phyloP scores from a whole-genome alignment of 768 basidiomycete genomes.

The Chiua virens region DNA sequence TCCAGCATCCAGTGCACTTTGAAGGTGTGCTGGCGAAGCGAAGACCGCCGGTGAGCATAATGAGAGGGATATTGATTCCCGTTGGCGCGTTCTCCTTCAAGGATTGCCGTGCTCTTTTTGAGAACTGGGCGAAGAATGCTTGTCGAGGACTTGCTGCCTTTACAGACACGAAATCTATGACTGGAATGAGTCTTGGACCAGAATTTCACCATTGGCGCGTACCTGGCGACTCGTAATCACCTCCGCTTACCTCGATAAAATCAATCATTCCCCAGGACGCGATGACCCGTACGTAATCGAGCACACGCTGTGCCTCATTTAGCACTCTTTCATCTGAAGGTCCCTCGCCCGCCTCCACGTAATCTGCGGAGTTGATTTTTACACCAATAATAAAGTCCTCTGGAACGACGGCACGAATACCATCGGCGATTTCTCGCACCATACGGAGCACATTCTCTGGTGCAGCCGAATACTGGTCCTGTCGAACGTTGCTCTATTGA shows the following conservation, averaged over 20 bases:
- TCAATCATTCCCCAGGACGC: conserved; percentile 68
- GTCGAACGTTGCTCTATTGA: conserved; percentile 49
- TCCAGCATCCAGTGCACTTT: conserved; percentile 46
- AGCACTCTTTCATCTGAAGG: conserved; percentile 32
- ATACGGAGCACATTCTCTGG: conserved; percentile 51
- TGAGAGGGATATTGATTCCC: conserved; percentile 44
- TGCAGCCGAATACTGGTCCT: conserved; percentile 56
- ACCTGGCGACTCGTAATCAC: conserved; percentile 83
- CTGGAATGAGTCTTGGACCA: not conserved
- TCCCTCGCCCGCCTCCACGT: conserved; percentile 38
- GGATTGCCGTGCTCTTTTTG: conserved; percentile 50
- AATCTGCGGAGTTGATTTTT: conserved; percentile 83
- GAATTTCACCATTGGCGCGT: conserved; percentile 7
- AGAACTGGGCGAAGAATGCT: conserved; percentile 71
- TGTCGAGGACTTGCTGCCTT: conserved; percentile 46
- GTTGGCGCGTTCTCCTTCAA: conserved; percentile 36
- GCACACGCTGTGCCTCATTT: conserved; percentile 39
- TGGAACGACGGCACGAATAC: conserved; percentile 56
- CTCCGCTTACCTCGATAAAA: conserved; percentile 87
- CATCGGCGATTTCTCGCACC: conserved; percentile 51
- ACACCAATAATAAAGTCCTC: conserved; percentile 68
- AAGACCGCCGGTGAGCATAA: conserved; percentile 83
- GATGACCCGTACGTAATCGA: conserved; percentile 61
- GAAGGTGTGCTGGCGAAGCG: conserved; percentile 55
- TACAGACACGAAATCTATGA: conserved; percentile 44